Base-by-base conservation (phyloP, 345 rosid species). In the Tarenaya hassleriana region DNA sequence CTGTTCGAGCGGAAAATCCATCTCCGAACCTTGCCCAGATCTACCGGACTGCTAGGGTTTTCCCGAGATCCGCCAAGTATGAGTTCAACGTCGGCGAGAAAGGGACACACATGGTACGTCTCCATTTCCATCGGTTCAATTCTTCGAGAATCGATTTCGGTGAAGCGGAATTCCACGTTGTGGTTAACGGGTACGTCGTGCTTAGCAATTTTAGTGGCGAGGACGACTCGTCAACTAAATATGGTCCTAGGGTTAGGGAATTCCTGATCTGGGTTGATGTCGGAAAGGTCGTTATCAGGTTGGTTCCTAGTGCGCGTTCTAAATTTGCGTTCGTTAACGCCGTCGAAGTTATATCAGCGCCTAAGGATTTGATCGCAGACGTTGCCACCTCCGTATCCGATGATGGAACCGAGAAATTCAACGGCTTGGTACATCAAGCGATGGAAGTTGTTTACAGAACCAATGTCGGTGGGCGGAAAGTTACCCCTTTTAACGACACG, bases 401-500 rank as follows among this genome's bases (percentile, higher is more conserved):
- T 34, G 61, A 73, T 50, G 60, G 77, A 52, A 19, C 70, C 16
- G 80, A 56, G 55, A 64, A 35, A 7, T 69, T 84, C 47, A 54
- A 62, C 47, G 81, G 76, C 5, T 64, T 88, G 59, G 69, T 52
- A 15, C 63, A 47, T 46, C 84, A 84, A 40, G 81, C 81, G 0
- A 70, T 88, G 57, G 83, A 85, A 72, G 59, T 71, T 54, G 64
- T 69, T 49, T 58, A 72, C 41, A 71, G 95, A 71, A 38, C 78
- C 34, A 88, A 69, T 64, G 81, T 88, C 43, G 97, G 97, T 7
- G 97, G 97, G 46, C 68, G 65, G 5, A 77, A 77, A 56, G 75
- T 88, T 45, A 88, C 95, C 24, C 92, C 97, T 0, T 84, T 78
- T 40, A 88, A 88, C 50, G 97, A 85, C 69, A 52, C 85, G 17